A percentile compares a stretch with the other conserved stretches of the same genome.
Evolutionary conservation across 305 asterid species (phyloP).

Genomic region (Withania somnifera): DNA sequence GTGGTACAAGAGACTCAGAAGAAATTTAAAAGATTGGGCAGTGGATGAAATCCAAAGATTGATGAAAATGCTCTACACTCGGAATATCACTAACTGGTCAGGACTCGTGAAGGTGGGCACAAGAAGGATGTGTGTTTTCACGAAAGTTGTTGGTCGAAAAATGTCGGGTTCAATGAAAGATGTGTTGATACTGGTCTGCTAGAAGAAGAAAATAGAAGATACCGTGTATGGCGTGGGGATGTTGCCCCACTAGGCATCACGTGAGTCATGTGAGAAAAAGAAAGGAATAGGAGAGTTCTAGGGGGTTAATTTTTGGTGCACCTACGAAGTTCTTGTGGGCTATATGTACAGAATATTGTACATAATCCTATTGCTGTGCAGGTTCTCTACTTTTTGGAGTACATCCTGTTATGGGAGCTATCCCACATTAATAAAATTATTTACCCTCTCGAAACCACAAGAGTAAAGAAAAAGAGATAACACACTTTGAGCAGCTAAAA

Average conservation of each 20-base stretch:
- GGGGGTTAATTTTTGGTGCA: neutral
- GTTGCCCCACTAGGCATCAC: neutral
- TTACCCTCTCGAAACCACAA: neutral
- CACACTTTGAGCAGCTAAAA: neutral
- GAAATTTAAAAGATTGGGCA: neutral
- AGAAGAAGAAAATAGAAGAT: neutral
- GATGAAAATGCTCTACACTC: neutral
- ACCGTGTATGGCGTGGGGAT: neutral
- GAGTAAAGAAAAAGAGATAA: neutral
- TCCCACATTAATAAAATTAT: neutral
- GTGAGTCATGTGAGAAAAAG: neutral
- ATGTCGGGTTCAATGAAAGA: neutral
- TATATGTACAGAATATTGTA: neutral
- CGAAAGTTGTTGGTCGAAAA: neutral
- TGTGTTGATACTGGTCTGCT: neutral
- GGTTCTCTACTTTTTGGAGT: neutral
- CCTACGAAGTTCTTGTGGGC: neutral
- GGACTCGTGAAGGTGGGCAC: neutral
- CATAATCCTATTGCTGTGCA: neutral
- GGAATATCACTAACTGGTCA: neutral
- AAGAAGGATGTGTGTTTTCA: neutral
- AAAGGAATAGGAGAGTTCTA: neutral
- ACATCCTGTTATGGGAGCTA: neutral
- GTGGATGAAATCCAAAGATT: neutral
- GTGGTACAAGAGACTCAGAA: neutral